Evolutionary conservation across 495 filamentous ascomycete genomes (phyloP).

Genomic region (Symbiotaphrina buchneri): DNA sequence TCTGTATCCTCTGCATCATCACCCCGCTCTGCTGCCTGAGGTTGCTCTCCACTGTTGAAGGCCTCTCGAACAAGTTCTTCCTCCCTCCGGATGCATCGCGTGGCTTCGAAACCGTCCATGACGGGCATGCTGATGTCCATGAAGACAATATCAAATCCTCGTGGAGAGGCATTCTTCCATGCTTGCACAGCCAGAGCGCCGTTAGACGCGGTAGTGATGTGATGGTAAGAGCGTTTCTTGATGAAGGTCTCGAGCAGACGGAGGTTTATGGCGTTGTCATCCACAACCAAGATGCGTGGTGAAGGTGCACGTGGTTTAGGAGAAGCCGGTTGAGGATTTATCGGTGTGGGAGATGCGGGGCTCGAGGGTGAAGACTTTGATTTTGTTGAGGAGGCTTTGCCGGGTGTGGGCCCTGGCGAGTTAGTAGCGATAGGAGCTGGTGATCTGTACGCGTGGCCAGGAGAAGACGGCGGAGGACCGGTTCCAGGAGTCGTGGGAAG

Average conservation of each 20-base stretch:
- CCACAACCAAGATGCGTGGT: conserved; percentile 48
- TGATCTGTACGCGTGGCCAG: not conserved
- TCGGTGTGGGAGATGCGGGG: conserved; percentile 1
- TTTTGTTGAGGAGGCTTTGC: not conserved
- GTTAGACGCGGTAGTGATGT: conserved; percentile 26
- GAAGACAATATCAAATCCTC: conserved; percentile 30
- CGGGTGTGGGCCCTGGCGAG: not conserved
- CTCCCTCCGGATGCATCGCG: conserved; percentile 8
- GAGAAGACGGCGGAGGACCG: too few relatives aligned
- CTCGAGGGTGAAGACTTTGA: not conserved
- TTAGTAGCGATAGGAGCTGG: not conserved
- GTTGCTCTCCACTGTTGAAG: not conserved
- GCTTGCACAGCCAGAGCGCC: conserved; percentile 33
- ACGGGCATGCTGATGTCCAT: conserved; percentile 49
- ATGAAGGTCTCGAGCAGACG: conserved; percentile 42
- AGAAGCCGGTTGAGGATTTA: too few relatives aligned
- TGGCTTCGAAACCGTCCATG: conserved; percentile 10
- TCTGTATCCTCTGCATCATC: not conserved
- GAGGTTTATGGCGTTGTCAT: conserved; percentile 59
- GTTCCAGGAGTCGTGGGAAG: too few relatives aligned
- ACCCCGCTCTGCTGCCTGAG: conserved; percentile 6
- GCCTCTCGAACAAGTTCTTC: not conserved
- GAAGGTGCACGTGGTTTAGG: too few relatives aligned
- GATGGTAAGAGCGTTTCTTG: conserved; percentile 25
- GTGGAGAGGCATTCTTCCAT: conserved; percentile 16